These are phyloP conservation scores for Diplodia intermedia DNA, from an alignment of 2,329 filamentous ascomycete species.

Conservation along the genomic window DNA sequence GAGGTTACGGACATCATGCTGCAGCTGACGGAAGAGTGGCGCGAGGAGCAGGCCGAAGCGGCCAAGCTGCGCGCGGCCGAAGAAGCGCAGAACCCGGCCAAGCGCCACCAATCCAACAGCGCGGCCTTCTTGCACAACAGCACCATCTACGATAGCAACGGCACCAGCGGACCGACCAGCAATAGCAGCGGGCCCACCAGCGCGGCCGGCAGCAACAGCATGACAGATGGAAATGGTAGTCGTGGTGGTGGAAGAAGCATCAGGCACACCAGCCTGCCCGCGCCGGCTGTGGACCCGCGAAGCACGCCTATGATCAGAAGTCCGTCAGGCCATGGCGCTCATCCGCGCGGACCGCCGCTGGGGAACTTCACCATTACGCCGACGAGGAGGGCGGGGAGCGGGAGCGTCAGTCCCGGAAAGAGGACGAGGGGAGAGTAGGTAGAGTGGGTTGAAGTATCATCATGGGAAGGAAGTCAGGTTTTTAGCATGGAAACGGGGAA, in stretches of 20 bases:
- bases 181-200: constrained; percentile 10
- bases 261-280: constrained; percentile 14
- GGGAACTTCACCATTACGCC: constrained; percentile 27
- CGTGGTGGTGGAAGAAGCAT: not conserved
- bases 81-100: constrained; percentile 5
- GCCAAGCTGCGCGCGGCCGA: constrained; percentile 1
- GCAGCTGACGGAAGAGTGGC: constrained; percentile 50
- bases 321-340: not conserved
- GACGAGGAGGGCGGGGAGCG: constrained; percentile 9
- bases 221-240: not conserved
- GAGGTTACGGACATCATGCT: constrained; percentile 58
- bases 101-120: constrained; percentile 3
- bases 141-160: constrained; percentile 7
- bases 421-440: constrained; percentile 16
- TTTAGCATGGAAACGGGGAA: too few relatives aligned
- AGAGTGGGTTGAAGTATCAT: not conserved
- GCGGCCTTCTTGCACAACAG: not conserved
- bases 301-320: constrained; percentile 19
- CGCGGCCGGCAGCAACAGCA: not conserved
- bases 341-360: constrained; percentile 21
- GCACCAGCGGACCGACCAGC: not conserved
- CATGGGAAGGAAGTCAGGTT: not conserved
- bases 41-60: constrained; percentile 26
- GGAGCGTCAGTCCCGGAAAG: constrained; percentile 23
- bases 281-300: not conserved